phyloP scores from a whole-genome alignment of 2,329 filamentous ascomycete genomes.

The Chaetomium strumarium region DNA sequence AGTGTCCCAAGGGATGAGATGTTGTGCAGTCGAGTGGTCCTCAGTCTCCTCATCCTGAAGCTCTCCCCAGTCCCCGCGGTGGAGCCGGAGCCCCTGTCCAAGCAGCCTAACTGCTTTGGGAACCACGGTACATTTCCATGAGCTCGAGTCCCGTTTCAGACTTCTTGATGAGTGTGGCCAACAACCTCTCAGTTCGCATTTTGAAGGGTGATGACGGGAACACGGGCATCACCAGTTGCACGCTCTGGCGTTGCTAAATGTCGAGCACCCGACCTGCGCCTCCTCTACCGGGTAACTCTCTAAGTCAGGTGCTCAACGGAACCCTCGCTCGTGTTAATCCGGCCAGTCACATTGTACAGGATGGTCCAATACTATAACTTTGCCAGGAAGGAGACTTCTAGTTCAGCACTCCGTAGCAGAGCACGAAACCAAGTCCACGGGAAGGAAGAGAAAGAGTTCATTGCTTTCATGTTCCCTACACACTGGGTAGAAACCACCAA shows the following conservation, averaged over 20 bases:
- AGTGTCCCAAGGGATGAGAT: neutral
- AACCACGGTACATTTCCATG: neutral
- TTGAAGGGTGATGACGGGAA: neutral
- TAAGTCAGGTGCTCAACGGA: neutral
- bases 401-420: no score
- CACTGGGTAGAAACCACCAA: no score
- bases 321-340: neutral
- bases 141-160: constrained; percentile 6
- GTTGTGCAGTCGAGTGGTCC: no score
- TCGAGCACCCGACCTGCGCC: neutral
- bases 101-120: neutral
- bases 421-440: no score
- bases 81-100: constrained; percentile 7
- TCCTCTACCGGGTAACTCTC: neutral
- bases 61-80: constrained; percentile 7
- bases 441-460: neutral
- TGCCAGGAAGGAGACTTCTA: no score
- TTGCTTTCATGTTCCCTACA: no score
- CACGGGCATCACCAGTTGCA: neutral
- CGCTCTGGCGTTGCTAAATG: neutral
- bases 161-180: neutral
- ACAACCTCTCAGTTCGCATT: neutral
- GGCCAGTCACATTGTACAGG: no score
- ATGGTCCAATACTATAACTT: no score
- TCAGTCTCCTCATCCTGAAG: constrained; percentile 4